These are phyloP conservation scores for Alloteropsis semialata DNA, from an alignment of 176 grass and related monocot species.

Conservation along the genomic window DNA sequence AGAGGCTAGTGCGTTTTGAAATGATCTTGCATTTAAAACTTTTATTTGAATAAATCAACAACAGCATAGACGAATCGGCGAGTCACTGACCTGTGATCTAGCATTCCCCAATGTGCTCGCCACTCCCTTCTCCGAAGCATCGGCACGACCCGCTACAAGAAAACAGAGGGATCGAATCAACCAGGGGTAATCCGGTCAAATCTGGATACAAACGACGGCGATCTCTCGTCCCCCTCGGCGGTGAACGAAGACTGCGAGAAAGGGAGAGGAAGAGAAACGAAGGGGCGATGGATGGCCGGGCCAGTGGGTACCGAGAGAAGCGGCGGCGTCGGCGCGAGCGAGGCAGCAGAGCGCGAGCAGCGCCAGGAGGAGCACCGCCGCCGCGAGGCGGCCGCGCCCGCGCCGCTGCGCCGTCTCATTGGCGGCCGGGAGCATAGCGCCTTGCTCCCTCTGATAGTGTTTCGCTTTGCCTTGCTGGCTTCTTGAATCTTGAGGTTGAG, in stretches of 20 bases:
- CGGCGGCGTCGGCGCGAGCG: conserved; percentile 14
- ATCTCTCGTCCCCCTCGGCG: background rate
- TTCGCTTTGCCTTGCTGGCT: background rate
- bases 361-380: conserved; percentile 3
- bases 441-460: background rate
- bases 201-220: background rate
- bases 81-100: background rate
- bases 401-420: conserved; percentile 30
- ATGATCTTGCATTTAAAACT: background rate
- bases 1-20: background rate
- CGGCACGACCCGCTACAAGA: background rate
- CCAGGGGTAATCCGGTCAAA: background rate
- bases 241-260: background rate
- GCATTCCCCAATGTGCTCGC: background rate
- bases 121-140: background rate
- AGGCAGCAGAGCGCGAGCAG: conserved; percentile 32
- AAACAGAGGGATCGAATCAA: background rate
- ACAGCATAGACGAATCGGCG: background rate
- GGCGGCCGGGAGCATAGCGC: background rate
- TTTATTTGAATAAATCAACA: background rate
- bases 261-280: too few species aligned
- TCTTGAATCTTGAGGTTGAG: background rate
- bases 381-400: background rate
- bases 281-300: background rate
- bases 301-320: background rate